These are phyloP conservation scores for Dalbergia cochinchinensis DNA, from an alignment of 306 rosid species.

Conservation along the genomic window DNA sequence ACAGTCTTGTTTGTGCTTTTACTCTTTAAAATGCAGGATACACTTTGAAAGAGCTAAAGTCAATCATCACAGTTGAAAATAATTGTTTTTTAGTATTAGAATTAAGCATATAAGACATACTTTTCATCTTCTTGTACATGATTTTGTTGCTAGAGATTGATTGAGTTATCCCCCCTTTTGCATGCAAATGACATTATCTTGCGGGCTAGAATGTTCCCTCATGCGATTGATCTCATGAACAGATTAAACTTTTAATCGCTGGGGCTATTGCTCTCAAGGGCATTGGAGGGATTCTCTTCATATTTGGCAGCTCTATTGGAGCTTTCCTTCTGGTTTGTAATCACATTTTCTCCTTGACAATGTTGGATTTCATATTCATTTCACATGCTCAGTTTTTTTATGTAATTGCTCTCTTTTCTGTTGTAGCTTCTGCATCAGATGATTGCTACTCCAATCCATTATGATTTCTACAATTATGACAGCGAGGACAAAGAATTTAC, in stretches of 20 bases:
- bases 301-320: conserved; percentile 59
- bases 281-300: conserved; percentile 63
- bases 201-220: conserved; percentile 26
- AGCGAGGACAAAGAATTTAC: conserved; percentile 57
- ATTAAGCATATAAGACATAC: not conserved
- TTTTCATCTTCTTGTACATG: conserved; percentile 2
- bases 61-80: not conserved
- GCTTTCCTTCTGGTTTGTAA: conserved; percentile 65
- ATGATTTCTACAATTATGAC: conserved; percentile 67
- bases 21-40: too few relatives aligned
- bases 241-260: conserved; percentile 53
- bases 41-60: too few relatives aligned
- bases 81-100: not conserved
- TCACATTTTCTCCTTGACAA: not conserved
- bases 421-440: conserved; percentile 64
- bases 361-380: conserved; percentile 15
- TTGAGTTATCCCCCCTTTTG: conserved; percentile 18
- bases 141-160: not conserved
- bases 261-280: conserved; percentile 65
- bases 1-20: too few relatives aligned
- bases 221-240: conserved; percentile 39
- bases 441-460: conserved; percentile 63
- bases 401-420: not conserved
- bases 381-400: conserved; percentile 4
- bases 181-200: not conserved